Evolutionary conservation across 2,329 filamentous ascomycete genomes (phyloP).

Genomic region (Trichophyton mentagrophytes): DNA sequence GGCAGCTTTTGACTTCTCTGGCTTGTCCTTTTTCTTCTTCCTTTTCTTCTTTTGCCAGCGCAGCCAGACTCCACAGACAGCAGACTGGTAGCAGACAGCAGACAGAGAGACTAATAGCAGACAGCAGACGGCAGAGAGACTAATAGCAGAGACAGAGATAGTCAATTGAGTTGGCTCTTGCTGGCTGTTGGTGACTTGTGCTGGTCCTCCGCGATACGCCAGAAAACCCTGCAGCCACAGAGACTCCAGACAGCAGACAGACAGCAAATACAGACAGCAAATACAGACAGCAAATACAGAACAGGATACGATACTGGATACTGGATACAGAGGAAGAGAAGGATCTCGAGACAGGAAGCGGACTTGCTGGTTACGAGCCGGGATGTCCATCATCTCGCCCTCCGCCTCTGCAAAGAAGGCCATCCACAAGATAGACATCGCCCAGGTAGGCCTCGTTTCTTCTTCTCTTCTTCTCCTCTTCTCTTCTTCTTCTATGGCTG

Average conservation of each 20-base stretch:
- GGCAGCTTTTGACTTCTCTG: neutral
- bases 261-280: no score
- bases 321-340: neutral
- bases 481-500: neutral
- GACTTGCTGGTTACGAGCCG: neutral
- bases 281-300: no score
- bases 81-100: no score
- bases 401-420: conserved; percentile 25
- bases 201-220: no score
- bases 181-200: no score
- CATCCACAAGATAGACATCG: conserved; percentile 31
- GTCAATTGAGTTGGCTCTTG: neutral
- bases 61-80: neutral
- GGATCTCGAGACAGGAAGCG: neutral
- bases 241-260: no score
- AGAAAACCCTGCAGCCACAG: no score
- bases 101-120: no score
- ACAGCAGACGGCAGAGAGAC: no score
- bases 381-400: conserved; percentile 17
- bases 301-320: no score
- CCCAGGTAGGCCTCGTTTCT: conserved; percentile 22
- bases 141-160: neutral
- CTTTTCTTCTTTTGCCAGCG: neutral
- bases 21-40: neutral
- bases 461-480: neutral